phyloP scores from a whole-genome alignment of 305 asterid genomes.

The Fraxinus baroniana region DNA sequence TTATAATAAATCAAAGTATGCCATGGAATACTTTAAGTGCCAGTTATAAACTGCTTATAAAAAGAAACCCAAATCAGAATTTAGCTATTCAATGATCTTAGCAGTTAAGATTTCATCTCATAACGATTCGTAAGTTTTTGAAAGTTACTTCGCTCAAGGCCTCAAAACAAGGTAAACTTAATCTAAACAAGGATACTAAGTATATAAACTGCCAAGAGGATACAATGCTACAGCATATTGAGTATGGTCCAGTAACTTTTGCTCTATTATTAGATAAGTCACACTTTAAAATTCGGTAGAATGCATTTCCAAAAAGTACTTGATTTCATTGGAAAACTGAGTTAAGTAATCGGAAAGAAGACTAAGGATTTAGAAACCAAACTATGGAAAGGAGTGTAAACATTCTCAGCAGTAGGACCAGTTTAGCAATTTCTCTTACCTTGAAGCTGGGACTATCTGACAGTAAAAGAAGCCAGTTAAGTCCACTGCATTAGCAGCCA shows the following conservation, averaged over 20 bases:
- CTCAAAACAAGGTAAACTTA: not conserved
- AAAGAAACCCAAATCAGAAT: not conserved
- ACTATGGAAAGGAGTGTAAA: conserved; percentile 1
- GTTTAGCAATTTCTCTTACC: conserved; percentile 33
- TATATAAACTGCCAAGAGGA: not conserved
- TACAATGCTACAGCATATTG: not conserved
- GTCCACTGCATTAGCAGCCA: conserved; percentile 71
- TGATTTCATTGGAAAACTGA: not conserved
- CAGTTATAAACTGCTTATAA: not conserved
- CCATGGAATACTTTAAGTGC: not conserved
- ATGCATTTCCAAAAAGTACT: not conserved
- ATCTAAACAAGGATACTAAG: not conserved
- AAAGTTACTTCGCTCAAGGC: not conserved
- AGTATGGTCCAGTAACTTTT: not conserved
- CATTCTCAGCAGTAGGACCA: conserved; percentile 29
- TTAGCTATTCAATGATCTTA: not conserved
- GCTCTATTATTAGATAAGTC: not conserved
- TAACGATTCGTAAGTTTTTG: not conserved
- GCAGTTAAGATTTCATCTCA: not conserved
- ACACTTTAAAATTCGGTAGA: not conserved
- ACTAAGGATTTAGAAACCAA: not conserved
- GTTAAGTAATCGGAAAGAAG: not conserved
- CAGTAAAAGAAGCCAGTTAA: conserved; percentile 78
- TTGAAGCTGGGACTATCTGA: conserved; percentile 50
- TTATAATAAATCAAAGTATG: not conserved